Evolutionary conservation across 371 early-diverging fungal genomes (phyloP), one percentile per base, ranked within the genome.

Genomic region (Syncephalastrum monosporum): DNA sequence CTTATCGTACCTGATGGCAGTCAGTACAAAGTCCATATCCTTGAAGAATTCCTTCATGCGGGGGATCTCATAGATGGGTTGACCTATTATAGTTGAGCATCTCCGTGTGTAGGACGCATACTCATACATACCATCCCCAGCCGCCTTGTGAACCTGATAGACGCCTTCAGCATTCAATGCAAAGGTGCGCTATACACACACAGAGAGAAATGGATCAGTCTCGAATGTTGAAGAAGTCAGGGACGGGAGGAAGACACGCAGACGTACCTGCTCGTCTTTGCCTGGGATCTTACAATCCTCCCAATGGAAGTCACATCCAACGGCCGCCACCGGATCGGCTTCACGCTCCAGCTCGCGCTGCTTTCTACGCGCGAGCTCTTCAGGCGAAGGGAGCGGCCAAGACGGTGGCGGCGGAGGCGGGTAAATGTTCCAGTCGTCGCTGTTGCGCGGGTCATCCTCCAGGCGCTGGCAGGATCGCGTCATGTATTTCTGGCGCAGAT

Each of bases 401-500:
- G 85, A 78, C 4, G 91, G 91, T 4, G 79, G 81, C 0, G 96
- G 95, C 4, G 96, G 91, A 1, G 85, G 82, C 38, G 98, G 98
- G 65, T 96, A 95, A 44, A 96, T 90, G 4, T 79, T 72, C 94
- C 95, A 98, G 15, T 77, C 83, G 12, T 79, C 81, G 4, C 59
- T 54, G 70, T 96, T 92, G 49, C 88, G 89, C 21, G 97, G 97
- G 68, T 96, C 93, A 61, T 94, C 97, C 10, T 80, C 77, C 13
- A 86, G 75, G 29, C 84, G 76, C 69, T 96, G 97, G n/a, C 83
- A 70, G 4, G 90, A 89, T 2, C 72, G 63, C 51, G 56, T 56
- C 85, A 97, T 93, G 80, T 97, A 97, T 69, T 91, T 91, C 63
- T 87, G 84, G 47, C 98, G 87, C 41, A 97, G 67, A 42, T 88